Conservation (phyloP, 1,284 basidiomycete species). For the Ceratobasidium theobromae region DNA sequence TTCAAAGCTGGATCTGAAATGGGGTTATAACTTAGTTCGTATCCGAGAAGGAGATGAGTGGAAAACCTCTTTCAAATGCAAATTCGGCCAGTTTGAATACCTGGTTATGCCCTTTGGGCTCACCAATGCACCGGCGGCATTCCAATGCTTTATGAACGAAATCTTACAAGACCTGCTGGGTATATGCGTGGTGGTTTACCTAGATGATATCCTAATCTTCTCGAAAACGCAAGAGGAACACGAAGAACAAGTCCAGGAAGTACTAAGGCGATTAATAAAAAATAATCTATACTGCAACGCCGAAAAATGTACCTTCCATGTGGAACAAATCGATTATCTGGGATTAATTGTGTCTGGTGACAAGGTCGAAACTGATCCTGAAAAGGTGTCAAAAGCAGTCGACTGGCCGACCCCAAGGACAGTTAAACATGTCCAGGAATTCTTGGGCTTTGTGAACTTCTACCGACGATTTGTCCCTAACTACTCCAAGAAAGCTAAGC, state of each 20-base stretch:
- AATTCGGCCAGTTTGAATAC: conserved; percentile 17
- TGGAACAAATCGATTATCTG: conserved; percentile 39
- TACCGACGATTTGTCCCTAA: conserved; percentile 42
- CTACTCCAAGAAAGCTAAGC: conserved; percentile 39
- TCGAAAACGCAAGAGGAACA: neutral
- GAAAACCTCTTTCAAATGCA: conserved; percentile 27
- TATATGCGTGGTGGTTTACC: conserved; percentile 19
- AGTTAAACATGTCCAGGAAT: conserved; percentile 39
- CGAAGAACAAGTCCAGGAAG: conserved; percentile 1
- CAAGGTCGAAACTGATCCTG: conserved; percentile 37
- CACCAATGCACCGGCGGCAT: conserved; percentile 7
- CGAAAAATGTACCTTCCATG: conserved; percentile 34
- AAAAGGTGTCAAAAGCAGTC: conserved; percentile 40
- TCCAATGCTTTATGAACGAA: conserved; percentile 31
- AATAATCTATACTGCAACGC: neutral
- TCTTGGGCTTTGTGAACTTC: conserved; percentile 44
- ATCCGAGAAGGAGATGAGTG: conserved; percentile 24
- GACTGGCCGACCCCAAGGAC: conserved; percentile 41
- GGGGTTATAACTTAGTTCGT: neutral
- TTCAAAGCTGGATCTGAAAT: conserved; percentile 21
- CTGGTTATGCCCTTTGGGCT: conserved; percentile 31
- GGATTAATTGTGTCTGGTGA: conserved; percentile 18
- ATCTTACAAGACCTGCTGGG: conserved; percentile 27
- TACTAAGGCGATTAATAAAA: neutral
- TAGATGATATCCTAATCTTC: conserved; percentile 33